Conservation (phyloP, 768 basidiomycete genomes). For the Leccinum rimulosum region DNA sequence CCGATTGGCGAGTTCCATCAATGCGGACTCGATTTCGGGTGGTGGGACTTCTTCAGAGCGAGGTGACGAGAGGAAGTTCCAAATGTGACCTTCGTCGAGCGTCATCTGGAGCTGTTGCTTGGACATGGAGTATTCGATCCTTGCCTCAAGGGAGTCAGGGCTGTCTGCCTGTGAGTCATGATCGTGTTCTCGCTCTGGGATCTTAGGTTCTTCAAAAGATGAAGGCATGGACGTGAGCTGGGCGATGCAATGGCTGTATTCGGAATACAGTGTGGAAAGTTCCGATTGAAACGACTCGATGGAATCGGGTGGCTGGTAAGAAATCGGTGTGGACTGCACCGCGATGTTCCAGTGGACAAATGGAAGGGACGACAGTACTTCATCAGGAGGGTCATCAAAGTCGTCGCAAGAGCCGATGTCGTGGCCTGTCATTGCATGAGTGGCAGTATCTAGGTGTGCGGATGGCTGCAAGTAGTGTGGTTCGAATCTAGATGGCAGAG, state of each 20-base stretch:
- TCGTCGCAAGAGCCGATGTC: constrained; percentile 2
- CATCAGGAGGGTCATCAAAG: constrained; percentile 17
- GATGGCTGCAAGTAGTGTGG: constrained; percentile 9
- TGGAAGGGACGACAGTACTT: constrained; percentile 18
- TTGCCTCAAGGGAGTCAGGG: constrained; percentile 34
- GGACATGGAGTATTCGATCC: constrained; percentile 50
- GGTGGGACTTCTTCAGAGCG: constrained; percentile 9
- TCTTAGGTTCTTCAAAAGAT: constrained; percentile 15
- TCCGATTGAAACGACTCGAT: constrained; percentile 34
- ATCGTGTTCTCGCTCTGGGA: constrained; percentile 7
- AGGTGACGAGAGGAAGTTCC: constrained; percentile 42
- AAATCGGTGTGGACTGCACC: constrained; percentile 14
- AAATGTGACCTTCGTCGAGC: constrained; percentile 58
- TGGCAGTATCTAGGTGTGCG: constrained; percentile 6
- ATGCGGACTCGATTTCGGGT: constrained; percentile 21
- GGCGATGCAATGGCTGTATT: constrained; percentile 47
- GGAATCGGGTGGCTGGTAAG: constrained; percentile 8
- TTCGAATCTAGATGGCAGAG: constrained; percentile 18
- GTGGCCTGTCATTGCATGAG: constrained; percentile 3
- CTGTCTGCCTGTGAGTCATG: constrained; percentile 2
- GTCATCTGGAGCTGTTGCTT: constrained; percentile 61
- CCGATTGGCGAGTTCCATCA: constrained; percentile 41
- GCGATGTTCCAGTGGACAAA: constrained; percentile 25
- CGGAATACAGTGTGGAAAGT: constrained; percentile 47
- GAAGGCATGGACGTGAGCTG: constrained; percentile 44